These are phyloP conservation scores for Aspergillus nanangensis DNA, from an alignment of 495 filamentous ascomycete genomes.

Conservation along the genomic window DNA sequence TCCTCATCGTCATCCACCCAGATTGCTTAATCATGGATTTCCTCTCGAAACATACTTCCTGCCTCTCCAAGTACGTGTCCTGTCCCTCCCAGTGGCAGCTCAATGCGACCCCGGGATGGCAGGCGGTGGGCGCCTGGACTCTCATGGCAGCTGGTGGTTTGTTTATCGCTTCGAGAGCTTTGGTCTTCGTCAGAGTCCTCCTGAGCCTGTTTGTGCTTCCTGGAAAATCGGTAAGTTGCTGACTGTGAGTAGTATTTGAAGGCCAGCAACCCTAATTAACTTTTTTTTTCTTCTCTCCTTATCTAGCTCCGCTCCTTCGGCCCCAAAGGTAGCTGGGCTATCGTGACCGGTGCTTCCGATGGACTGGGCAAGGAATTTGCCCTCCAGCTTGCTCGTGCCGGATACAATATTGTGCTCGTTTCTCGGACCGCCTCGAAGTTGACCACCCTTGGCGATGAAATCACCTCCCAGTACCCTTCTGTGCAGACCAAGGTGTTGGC, in stretches of 20 bases:
- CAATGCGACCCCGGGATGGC: constrained; percentile 33
- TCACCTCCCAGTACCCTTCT: constrained; percentile 58
- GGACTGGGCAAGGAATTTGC: constrained; percentile 97
- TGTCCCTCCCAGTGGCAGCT: constrained; percentile 35
- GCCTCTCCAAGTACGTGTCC: constrained; percentile 24
- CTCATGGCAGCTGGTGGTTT: constrained; percentile 54
- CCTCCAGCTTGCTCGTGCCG: constrained; percentile 79
- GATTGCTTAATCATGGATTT: constrained; percentile 28
- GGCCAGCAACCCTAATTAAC: too few species aligned
- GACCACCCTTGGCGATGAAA: constrained; percentile 66
- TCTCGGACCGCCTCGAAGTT: constrained; percentile 93
- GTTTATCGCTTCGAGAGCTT: constrained; percentile 50
- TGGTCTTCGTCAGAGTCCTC: constrained; percentile 61
- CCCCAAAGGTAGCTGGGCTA: constrained; percentile 86
- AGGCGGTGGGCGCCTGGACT: constrained; percentile 29
- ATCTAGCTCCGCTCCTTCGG: constrained; percentile 83
- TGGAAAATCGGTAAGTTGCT: constrained; percentile 50
- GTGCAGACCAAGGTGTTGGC: constrained; percentile 70
- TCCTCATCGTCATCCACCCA: constrained; percentile 6
- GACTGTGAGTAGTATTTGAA: background rate
- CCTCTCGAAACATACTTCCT: constrained; percentile 27
- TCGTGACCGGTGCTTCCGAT: constrained; percentile 94
- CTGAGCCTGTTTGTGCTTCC: constrained; percentile 75
- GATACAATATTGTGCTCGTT: constrained; percentile 89
- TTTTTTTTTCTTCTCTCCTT: too few species aligned